phyloP scores from a whole-genome alignment of 805 yeast genomes.

The Ogataea paradorogensis region DNA sequence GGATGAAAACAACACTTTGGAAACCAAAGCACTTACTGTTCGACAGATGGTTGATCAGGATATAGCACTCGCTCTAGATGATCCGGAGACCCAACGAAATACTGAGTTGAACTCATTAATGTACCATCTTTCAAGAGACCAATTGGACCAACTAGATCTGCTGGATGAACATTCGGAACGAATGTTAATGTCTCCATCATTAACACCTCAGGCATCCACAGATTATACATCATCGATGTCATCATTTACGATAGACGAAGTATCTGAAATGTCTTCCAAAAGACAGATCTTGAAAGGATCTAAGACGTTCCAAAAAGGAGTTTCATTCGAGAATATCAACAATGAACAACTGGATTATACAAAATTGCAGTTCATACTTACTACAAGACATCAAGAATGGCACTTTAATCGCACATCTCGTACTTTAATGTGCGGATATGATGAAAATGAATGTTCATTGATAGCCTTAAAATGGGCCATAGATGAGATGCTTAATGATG shows the following conservation, averaged over 20 bases:
- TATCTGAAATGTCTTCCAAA: constrained; percentile 1
- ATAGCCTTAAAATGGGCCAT: constrained; percentile 44
- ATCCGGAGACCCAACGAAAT: constrained; percentile 29
- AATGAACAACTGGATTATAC: constrained; percentile 31
- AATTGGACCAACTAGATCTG: constrained; percentile 14
- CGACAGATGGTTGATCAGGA: constrained; percentile 1
- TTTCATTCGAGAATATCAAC: constrained; percentile 42
- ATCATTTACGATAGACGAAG: constrained; percentile 3
- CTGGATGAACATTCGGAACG: constrained; percentile 13
- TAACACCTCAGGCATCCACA: constrained; percentile 8
- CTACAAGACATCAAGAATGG: constrained; percentile 37
- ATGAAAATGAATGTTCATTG: constrained; percentile 40
- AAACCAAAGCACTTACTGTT: not conserved
- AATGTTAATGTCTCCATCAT: constrained; percentile 18
- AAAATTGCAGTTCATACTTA: constrained; percentile 36
- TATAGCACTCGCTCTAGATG: constrained; percentile 11
- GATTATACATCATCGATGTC: constrained; percentile 1
- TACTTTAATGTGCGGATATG: constrained; percentile 44
- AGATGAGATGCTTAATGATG: constrained; percentile 41
- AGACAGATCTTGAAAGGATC: constrained; percentile 10
- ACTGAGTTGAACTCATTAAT: constrained; percentile 30
- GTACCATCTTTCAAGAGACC: constrained; percentile 25
- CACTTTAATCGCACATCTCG: constrained; percentile 36
- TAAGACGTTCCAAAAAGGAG: constrained; percentile 29
- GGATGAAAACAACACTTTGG: not conserved